A percentile compares a stretch with the other conserved stretches of the same genome.
These are phyloP conservation scores for Epichloe hybrida DNA, from an alignment of 2,329 filamentous ascomycete genomes.

Conservation along the genomic window DNA sequence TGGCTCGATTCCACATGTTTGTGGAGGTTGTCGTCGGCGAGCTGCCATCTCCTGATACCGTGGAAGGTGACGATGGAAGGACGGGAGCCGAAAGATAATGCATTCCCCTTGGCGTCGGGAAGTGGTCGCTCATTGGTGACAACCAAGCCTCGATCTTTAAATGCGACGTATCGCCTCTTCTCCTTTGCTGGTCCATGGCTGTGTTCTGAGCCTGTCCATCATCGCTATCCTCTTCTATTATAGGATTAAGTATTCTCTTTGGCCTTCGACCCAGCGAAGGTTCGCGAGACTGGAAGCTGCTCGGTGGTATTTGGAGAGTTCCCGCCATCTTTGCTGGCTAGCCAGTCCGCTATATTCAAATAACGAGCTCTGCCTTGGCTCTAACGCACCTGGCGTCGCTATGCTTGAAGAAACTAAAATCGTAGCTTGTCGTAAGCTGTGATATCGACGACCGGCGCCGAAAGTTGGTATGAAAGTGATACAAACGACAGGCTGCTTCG, in stretches of 20 bases:
- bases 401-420: neutral
- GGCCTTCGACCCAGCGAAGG: slow-evolving; percentile 44
- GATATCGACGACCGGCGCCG: slow-evolving; percentile 25
- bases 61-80: slow-evolving; percentile 47
- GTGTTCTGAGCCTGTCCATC: slow-evolving; percentile 16
- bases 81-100: slow-evolving; percentile 51
- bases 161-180: slow-evolving; percentile 22
- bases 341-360: slow-evolving; percentile 15
- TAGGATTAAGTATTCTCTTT: slow-evolving; percentile 46
- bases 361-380: slow-evolving; percentile 7
- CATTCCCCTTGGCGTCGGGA: slow-evolving; percentile 57
- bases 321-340: slow-evolving; percentile 31
- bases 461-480: slow-evolving; percentile 9
- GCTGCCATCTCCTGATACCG: slow-evolving; percentile 36
- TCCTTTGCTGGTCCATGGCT: slow-evolving; percentile 11
- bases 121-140: slow-evolving; percentile 48
- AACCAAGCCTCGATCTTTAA: slow-evolving; percentile 45
- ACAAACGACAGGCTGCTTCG: slow-evolving; percentile 29
- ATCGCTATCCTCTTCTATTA: slow-evolving; percentile 45
- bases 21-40: slow-evolving; percentile 40
- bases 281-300: slow-evolving; percentile 30
- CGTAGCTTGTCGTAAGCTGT: slow-evolving; percentile 7
- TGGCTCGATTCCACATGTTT: slow-evolving; percentile 51
- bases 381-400: neutral
- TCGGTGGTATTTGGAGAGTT: slow-evolving; percentile 11